phyloP scores from a whole-genome alignment of 441 rosid genomes.

The Populus trichocarpa region DNA sequence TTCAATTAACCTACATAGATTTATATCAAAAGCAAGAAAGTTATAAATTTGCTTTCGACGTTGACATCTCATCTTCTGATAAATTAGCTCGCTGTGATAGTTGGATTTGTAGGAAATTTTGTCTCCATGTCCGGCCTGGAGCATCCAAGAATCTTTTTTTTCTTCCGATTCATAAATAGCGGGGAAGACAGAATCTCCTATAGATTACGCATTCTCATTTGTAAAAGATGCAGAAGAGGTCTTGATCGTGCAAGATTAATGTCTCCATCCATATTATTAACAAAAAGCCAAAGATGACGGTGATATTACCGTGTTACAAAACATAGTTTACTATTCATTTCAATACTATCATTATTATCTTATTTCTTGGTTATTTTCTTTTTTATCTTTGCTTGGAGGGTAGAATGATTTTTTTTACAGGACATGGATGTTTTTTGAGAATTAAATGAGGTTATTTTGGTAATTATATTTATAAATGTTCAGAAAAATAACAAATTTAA shows the following conservation, averaged over 20 bases:
- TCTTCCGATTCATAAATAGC: not conserved
- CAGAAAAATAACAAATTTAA: too few species aligned
- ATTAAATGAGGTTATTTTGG: too few species aligned
- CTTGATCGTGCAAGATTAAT: not conserved
- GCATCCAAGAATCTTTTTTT: not conserved
- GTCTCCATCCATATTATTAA: not conserved
- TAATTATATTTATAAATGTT: too few species aligned
- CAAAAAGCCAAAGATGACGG: too few species aligned
- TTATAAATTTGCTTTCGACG: not conserved
- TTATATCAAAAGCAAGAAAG: not conserved
- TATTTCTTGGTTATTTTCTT: too few species aligned
- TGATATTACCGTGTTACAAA: too few species aligned
- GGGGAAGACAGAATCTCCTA: slow-evolving; percentile 12
- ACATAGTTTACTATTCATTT: too few species aligned
- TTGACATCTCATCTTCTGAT: slow-evolving; percentile 14
- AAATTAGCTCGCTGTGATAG: not conserved
- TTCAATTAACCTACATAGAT: not conserved
- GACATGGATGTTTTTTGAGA: too few species aligned
- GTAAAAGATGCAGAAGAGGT: not conserved
- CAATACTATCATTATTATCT: too few species aligned
- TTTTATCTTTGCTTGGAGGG: too few species aligned
- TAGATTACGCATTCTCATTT: not conserved
- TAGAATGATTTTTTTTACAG: too few species aligned
- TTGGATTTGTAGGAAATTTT: not conserved
- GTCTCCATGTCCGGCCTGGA: not conserved